Evolutionary conservation across 176 grass and related monocot genomes (phyloP).

Genomic region (Rhynchospora pubera): DNA sequence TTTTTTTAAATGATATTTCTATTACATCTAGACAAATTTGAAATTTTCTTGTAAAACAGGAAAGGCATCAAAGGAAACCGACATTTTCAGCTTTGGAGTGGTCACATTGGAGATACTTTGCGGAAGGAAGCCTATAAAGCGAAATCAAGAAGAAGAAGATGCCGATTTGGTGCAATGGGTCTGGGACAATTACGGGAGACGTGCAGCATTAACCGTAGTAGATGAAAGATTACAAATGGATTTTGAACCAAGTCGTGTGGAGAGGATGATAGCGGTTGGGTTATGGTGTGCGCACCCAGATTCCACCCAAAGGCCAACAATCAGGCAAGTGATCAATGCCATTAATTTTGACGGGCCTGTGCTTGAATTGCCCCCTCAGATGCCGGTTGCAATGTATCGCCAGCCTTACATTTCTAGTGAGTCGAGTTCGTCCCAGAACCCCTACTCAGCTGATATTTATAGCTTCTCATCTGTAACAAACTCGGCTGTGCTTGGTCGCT

Average conservation of each 20-base stretch:
- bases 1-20: slow-evolving; percentile 9
- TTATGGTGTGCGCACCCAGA: slow-evolving; percentile 67
- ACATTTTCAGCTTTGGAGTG: slow-evolving; percentile 48
- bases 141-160: background rate
- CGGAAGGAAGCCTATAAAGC: slow-evolving; percentile 22
- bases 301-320: slow-evolving; percentile 32
- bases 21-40: slow-evolving; percentile 6
- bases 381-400: slow-evolving; percentile 14
- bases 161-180: slow-evolving; percentile 40
- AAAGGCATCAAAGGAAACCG: slow-evolving; percentile 34
- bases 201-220: slow-evolving; percentile 10
- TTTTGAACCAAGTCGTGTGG: slow-evolving; percentile 33
- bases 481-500: slow-evolving; percentile 17
- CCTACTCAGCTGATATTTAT: background rate
- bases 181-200: slow-evolving; percentile 30
- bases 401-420: background rate
- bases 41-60: slow-evolving; percentile 10
- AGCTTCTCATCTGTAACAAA: slow-evolving; percentile 16
- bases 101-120: slow-evolving; percentile 44
- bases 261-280: slow-evolving; percentile 33
- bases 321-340: slow-evolving; percentile 31
- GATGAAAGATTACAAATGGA: slow-evolving; percentile 27
- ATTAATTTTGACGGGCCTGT: slow-evolving; percentile 25
- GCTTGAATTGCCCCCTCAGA: background rate
- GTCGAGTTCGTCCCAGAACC: slow-evolving; percentile 14